These are phyloP conservation scores for Nothophoma quercina DNA, from an alignment of 2,329 filamentous ascomycete species.

Conservation along the genomic window DNA sequence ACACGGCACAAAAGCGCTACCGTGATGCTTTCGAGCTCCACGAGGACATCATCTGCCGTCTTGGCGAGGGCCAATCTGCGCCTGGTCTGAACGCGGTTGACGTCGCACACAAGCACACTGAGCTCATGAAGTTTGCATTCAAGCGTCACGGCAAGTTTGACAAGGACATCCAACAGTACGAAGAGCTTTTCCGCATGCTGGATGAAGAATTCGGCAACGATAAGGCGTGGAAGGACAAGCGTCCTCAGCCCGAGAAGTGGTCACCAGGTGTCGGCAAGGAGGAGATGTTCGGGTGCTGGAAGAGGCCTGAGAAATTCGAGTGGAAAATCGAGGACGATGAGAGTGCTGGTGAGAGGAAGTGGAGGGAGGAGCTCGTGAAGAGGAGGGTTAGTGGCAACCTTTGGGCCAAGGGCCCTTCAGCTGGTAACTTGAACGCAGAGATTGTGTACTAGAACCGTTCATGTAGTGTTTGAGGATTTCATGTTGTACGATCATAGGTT, in stretches of 20 bases:
- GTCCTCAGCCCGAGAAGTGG: constrained; percentile 30
- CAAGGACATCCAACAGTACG: constrained; percentile 25
- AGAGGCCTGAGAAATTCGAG: constrained; percentile 25
- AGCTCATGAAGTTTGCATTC: constrained; percentile 28
- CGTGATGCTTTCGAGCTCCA: constrained; percentile 32
- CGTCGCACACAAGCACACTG: constrained; percentile 22
- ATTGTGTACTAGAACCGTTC: neutral
- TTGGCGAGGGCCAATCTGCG: constrained; percentile 26
- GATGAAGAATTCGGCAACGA: constrained; percentile 25
- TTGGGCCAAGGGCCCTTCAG: constrained; percentile 10
- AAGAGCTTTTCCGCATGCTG: constrained; percentile 25
- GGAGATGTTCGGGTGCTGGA: constrained; percentile 27
- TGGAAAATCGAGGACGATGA: constrained; percentile 26
- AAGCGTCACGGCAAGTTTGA: constrained; percentile 29
- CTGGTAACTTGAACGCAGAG: neutral
- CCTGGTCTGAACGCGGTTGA: constrained; percentile 19
- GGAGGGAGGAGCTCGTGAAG: constrained; percentile 28
- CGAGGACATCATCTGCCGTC: constrained; percentile 30
- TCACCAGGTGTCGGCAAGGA: constrained; percentile 24
- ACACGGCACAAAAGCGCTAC: constrained; percentile 29
- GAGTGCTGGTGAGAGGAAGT: constrained; percentile 18
- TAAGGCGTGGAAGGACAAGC: constrained; percentile 24
- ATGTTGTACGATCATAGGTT: neutral
- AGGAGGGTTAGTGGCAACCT: constrained; percentile 26
- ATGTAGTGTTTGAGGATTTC: neutral